A percentile compares a stretch with the other conserved stretches of the same genome.
Evolutionary conservation across 2,329 filamentous ascomycete genomes (phyloP).

Genomic region (Alternaria sp.): DNA sequence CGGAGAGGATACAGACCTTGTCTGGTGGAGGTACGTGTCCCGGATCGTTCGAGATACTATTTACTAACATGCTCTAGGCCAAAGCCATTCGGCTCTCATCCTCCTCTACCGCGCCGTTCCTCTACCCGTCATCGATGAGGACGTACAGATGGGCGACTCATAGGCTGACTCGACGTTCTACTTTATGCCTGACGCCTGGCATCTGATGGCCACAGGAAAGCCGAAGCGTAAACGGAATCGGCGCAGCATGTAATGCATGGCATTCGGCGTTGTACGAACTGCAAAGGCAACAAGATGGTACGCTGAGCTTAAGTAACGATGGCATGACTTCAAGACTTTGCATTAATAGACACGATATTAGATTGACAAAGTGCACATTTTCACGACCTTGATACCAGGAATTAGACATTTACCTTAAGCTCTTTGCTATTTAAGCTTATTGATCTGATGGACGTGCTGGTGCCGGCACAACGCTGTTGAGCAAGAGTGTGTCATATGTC

Average conservation of each 20-base stretch:
- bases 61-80: slow-evolving; percentile 54
- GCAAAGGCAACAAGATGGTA: slow-evolving; percentile 20
- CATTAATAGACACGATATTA: slow-evolving; percentile 12
- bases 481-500: too few relatives aligned
- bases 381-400: not conserved
- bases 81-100: slow-evolving; percentile 84
- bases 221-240: slow-evolving; percentile 1
- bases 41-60: not conserved
- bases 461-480: too few relatives aligned
- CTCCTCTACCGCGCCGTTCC: slow-evolving; percentile 79
- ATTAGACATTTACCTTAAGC: not conserved
- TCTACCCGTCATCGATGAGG: slow-evolving; percentile 66
- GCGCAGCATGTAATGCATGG: slow-evolving; percentile 24
- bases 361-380: slow-evolving; percentile 6
- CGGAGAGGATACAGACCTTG: slow-evolving; percentile 89
- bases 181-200: not conserved
- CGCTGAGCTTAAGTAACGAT: slow-evolving; percentile 26
- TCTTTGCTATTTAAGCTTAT: not conserved
- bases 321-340: slow-evolving; percentile 26
- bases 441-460: too few relatives aligned
- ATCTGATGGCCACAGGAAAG: not conserved
- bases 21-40: slow-evolving; percentile 77
- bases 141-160: slow-evolving; percentile 44
- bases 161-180: slow-evolving; percentile 3
- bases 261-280: slow-evolving; percentile 43